A percentile compares a stretch with the other conserved stretches of the same genome.
Conservation (phyloP, 1,139 yeast species). For the Pichia sp. region DNA sequence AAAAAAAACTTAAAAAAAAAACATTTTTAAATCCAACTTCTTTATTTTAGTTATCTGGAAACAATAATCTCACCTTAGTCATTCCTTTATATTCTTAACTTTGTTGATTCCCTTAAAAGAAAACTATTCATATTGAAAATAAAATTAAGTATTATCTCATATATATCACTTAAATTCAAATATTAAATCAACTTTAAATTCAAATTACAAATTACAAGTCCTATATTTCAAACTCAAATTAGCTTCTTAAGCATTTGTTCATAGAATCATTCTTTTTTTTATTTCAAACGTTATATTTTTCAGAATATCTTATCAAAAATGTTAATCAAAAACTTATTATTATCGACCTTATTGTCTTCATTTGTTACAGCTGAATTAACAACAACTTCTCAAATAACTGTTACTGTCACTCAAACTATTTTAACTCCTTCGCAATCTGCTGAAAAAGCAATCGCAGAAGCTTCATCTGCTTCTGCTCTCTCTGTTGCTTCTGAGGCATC, state of each 20-base stretch:
- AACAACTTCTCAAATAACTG: conserved; percentile 37
- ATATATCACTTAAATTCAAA: no score
- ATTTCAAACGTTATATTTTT: conserved; percentile 5
- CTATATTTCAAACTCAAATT: no score
- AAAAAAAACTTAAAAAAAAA: no score
- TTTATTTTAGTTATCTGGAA: background rate
- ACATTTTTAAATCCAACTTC: no score
- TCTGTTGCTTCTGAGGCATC: conserved; percentile 23
- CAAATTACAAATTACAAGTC: no score
- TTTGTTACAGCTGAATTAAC: conserved; percentile 35
- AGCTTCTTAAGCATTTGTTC: no score
- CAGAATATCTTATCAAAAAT: conserved; percentile 17
- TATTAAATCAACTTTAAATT: no score
- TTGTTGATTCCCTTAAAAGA: conserved; percentile 5
- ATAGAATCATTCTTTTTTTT: conserved; percentile 1
- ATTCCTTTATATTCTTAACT: conserved; percentile 20
- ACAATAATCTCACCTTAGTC: conserved; percentile 26
- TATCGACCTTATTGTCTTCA: conserved; percentile 24
- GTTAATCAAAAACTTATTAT: conserved; percentile 25
- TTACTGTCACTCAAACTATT: conserved; percentile 27
- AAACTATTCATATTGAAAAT: no score
- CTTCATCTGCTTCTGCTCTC: conserved; percentile 13
- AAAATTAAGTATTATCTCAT: background rate
- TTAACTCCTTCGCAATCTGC: conserved; percentile 28
- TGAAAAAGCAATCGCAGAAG: conserved; percentile 18